A percentile compares a stretch with the other conserved stretches of the same genome.
These are phyloP conservation scores for Salvia miltiorrhiza DNA, from an alignment of 257 asterid species.

Conservation along the genomic window DNA sequence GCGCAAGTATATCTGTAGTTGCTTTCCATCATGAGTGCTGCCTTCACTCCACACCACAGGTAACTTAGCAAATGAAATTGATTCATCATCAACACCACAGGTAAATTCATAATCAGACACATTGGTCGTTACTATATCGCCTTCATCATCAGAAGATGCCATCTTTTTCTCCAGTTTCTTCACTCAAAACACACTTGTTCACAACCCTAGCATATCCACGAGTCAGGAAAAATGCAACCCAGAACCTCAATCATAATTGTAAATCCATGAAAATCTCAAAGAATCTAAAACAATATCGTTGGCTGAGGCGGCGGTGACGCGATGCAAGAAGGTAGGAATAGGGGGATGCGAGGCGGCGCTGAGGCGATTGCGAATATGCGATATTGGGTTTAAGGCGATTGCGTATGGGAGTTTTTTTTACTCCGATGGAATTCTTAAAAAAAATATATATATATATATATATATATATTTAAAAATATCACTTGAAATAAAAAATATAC, in stretches of 20 bases:
- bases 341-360: too few species aligned
- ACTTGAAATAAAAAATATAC: too few species aligned
- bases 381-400: too few species aligned
- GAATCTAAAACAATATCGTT: background rate
- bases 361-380: too few species aligned
- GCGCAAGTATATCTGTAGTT: conserved; percentile 37
- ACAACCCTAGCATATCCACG: conserved; percentile 12
- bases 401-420: too few species aligned
- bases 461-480: too few species aligned
- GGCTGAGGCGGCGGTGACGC: too few species aligned
- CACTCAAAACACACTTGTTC: conserved; percentile 11
- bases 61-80: conserved; percentile 54
- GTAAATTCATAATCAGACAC: conserved; percentile 60
- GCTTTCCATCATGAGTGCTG: conserved; percentile 26
- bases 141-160: conserved; percentile 83
- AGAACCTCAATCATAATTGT: background rate
- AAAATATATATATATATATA: too few species aligned
- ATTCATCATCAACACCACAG: conserved; percentile 30
- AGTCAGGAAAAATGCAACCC: background rate
- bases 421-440: too few species aligned
- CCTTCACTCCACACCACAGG: conserved; percentile 48
- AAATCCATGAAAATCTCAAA: background rate
- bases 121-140: conserved; percentile 31
- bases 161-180: conserved; percentile 26
- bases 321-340: too few species aligned